A percentile compares a stretch with the other conserved stretches of the same genome.
Conservation (phyloP, 1,284 basidiomycete species). For the Trichosporon sp. region DNA sequence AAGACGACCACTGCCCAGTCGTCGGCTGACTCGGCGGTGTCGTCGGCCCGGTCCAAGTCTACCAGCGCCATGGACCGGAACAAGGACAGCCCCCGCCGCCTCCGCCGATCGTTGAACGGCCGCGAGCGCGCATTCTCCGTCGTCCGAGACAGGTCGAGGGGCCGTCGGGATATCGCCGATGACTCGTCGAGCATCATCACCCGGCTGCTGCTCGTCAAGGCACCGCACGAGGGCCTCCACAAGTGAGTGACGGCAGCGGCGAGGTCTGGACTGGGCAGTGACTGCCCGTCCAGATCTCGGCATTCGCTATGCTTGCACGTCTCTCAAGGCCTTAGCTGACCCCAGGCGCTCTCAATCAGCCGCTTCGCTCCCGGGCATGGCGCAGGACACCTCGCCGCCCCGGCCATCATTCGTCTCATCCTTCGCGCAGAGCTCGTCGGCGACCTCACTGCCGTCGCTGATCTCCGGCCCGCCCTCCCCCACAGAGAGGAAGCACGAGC, state of each 20-base stretch:
- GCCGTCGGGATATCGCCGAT: too few relatives aligned
- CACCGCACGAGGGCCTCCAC: slow-evolving; percentile 24
- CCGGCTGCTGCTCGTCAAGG: slow-evolving; percentile 43
- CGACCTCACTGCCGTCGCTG: slow-evolving; percentile 36
- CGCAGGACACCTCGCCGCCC: not conserved
- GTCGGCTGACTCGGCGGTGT: not conserved
- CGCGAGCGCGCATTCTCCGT: slow-evolving; percentile 12
- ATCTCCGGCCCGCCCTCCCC: slow-evolving; percentile 20
- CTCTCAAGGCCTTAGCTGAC: slow-evolving; percentile 11
- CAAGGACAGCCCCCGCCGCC: not conserved
- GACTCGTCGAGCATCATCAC: slow-evolving; percentile 22
- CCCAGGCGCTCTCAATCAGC: slow-evolving; percentile 34
- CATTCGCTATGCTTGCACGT: too few relatives aligned
- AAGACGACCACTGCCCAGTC: not conserved
- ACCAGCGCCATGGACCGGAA: not conserved
- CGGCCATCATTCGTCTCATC: slow-evolving; percentile 12
- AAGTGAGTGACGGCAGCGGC: slow-evolving; percentile 3
- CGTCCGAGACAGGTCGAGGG: too few relatives aligned
- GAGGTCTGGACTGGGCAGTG: too few relatives aligned
- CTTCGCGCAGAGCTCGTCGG: slow-evolving; percentile 15
- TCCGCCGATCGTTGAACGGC: slow-evolving; percentile 11
- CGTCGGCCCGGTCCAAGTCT: not conserved
- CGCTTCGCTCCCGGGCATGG: slow-evolving; percentile 24
- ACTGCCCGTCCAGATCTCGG: too few relatives aligned
- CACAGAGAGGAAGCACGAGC: not conserved